Evolutionary conservation across 2,329 filamentous ascomycete species (phyloP).

Genomic region (Stagonosporopsis chrysanthemi): DNA sequence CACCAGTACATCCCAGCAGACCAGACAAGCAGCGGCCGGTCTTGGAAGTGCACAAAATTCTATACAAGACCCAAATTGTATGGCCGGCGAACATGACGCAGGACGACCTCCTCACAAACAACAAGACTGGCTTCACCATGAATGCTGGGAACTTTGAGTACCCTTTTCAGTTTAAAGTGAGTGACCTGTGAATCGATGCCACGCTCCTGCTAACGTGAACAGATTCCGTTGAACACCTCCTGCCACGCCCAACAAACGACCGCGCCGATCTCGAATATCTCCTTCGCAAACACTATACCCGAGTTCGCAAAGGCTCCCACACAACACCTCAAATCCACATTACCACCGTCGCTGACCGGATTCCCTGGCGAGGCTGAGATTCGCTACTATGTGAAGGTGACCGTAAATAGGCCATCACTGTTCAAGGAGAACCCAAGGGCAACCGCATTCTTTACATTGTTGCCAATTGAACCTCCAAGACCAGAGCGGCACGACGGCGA

Average conservation of each 20-base stretch:
- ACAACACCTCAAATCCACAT: conserved; percentile 80
- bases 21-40: conserved; percentile 55
- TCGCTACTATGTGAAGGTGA: conserved; percentile 94
- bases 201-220: not conserved
- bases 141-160: conserved; percentile 77
- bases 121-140: conserved; percentile 64
- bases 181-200: conserved; percentile 32
- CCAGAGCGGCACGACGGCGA: conserved; percentile 73
- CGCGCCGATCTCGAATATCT: conserved; percentile 53
- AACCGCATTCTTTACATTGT: conserved; percentile 73
- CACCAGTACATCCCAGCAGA: conserved; percentile 52
- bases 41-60: conserved; percentile 66
- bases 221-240: conserved; percentile 73
- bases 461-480: conserved; percentile 90
- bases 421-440: conserved; percentile 87
- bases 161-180: conserved; percentile 78
- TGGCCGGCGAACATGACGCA: conserved; percentile 65
- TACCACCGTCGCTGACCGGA: conserved; percentile 88
- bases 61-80: conserved; percentile 77
- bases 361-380: conserved; percentile 90
- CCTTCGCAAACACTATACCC: conserved; percentile 52
- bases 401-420: conserved; percentile 84
- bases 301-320: conserved; percentile 56
- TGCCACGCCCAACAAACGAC: conserved; percentile 55
- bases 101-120: conserved; percentile 48